phyloP scores from a whole-genome alignment of 2,329 filamentous ascomycete genomes.

The Trichophyton mentagrophytes region DNA sequence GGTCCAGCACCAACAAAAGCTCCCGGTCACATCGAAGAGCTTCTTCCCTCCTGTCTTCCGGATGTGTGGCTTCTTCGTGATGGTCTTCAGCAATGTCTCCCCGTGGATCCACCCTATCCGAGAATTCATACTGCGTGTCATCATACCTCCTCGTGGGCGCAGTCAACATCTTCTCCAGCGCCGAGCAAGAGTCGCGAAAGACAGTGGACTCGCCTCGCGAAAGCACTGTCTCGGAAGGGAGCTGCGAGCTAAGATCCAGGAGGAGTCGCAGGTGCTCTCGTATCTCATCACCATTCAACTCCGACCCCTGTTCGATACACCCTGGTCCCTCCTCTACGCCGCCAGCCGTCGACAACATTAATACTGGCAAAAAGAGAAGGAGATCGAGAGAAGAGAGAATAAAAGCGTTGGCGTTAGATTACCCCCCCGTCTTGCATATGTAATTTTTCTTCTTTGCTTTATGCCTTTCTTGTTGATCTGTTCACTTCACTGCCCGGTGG shows the following conservation, averaged over 20 bases:
- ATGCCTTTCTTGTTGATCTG: not conserved
- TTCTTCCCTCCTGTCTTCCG: not conserved
- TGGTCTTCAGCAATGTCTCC: not conserved
- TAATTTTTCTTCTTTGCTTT: not conserved
- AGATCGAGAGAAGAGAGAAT: not conserved
- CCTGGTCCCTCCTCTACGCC: not conserved
- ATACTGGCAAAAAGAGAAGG: not conserved
- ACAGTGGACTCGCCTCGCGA: not conserved
- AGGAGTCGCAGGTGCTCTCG: not conserved
- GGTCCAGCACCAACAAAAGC: not conserved
- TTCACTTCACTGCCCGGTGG: not conserved
- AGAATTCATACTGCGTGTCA: not conserved
- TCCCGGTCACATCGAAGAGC: not conserved
- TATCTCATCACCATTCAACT: not conserved
- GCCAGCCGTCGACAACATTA: not conserved
- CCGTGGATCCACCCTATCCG: not conserved
- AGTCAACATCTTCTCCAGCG: not conserved
- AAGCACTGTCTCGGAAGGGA: not conserved
- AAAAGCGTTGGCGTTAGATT: not conserved
- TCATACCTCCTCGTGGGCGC: not conserved
- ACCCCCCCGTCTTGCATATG: not conserved
- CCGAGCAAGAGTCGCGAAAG: slow-evolving; percentile 1
- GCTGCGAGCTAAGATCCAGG: not conserved
- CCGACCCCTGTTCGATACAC: not conserved
- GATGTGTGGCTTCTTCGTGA: not conserved